A percentile compares a stretch with the other conserved stretches of the same genome.
Conservation (phyloP, 2,329 filamentous ascomycete genomes). For the Pseudopyrenochaeta lycopersici region DNA sequence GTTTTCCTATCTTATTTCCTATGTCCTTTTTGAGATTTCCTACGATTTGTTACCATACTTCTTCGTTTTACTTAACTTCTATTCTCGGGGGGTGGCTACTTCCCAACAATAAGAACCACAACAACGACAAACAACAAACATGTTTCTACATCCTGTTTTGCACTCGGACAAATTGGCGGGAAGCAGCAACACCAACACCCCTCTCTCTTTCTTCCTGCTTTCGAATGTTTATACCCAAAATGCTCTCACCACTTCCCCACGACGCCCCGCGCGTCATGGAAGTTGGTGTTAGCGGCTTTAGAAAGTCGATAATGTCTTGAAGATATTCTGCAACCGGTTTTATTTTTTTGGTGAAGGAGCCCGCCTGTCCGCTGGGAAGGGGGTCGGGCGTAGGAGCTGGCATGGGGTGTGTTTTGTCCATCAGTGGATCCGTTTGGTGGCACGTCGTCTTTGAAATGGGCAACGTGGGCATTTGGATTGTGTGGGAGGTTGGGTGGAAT, state of each 20-base stretch:
- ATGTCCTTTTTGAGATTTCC: conserved; percentile 9
- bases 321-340: not conserved
- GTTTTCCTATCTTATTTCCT: conserved; percentile 20
- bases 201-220: not conserved
- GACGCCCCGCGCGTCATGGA: not conserved
- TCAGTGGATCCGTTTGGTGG: too few species aligned
- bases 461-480: too few species aligned
- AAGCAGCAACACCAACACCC: not conserved
- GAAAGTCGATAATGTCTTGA: conserved; percentile 5
- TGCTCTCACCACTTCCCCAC: not conserved
- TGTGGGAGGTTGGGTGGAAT: too few species aligned
- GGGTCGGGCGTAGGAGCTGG: not conserved
- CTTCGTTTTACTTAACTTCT: conserved; percentile 1
- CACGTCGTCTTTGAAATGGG: too few species aligned
- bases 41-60: conserved; percentile 15
- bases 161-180: not conserved
- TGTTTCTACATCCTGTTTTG: not conserved
- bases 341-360: not conserved
- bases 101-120: too few species aligned
- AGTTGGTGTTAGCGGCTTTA: not conserved
- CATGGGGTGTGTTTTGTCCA: too few species aligned
- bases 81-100: not conserved
- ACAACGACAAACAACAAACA: too few species aligned
- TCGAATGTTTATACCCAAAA: conserved; percentile 3
- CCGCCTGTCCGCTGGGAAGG: not conserved